These are phyloP conservation scores for Trametes villosa DNA, from an alignment of 768 basidiomycete genomes.

Conservation along the genomic window DNA sequence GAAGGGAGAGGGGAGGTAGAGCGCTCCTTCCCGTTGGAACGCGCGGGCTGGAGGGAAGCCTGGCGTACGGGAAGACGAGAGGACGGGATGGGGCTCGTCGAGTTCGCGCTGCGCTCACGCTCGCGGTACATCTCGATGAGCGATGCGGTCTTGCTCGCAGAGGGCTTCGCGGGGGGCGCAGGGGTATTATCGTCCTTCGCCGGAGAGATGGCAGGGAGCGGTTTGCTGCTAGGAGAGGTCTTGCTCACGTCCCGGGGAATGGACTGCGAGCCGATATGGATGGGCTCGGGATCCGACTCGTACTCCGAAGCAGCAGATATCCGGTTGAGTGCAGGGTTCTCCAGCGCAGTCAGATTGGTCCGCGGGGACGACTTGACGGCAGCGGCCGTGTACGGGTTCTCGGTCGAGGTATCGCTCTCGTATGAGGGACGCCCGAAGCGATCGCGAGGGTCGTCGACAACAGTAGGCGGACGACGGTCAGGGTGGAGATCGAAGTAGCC, in stretches of 20 bases:
- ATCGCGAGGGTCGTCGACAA: conserved; percentile 28
- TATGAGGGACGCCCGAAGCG: conserved; percentile 23
- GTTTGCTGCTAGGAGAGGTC: not conserved
- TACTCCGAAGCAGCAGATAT: conserved; percentile 17
- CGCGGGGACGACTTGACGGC: conserved; percentile 4
- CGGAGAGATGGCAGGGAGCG: not conserved
- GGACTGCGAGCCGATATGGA: conserved; percentile 13
- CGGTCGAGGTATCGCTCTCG: conserved; percentile 28
- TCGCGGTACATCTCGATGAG: conserved; percentile 89
- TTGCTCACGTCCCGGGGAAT: conserved; percentile 16
- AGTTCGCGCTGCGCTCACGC: conserved; percentile 49
- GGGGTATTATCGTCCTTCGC: conserved; percentile 1
- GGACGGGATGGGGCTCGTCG: conserved; percentile 24
- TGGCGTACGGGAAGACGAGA: conserved; percentile 43
- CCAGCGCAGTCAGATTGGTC: not conserved
- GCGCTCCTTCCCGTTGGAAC: conserved; percentile 28
- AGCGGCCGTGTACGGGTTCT: conserved; percentile 15
- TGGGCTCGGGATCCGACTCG: conserved; percentile 20
- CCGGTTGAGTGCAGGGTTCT: not conserved
- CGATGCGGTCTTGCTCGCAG: conserved; percentile 67
- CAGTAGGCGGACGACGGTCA: conserved; percentile 56
- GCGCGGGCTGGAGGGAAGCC: conserved; percentile 29
- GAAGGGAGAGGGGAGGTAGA: conserved; percentile 43
- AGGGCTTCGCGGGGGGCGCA: conserved; percentile 25
- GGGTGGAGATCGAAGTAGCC: conserved; percentile 85